Evolutionary conservation across 1,284 basidiomycete genomes (phyloP).

Genomic region (Moniliophthora roreri): DNA sequence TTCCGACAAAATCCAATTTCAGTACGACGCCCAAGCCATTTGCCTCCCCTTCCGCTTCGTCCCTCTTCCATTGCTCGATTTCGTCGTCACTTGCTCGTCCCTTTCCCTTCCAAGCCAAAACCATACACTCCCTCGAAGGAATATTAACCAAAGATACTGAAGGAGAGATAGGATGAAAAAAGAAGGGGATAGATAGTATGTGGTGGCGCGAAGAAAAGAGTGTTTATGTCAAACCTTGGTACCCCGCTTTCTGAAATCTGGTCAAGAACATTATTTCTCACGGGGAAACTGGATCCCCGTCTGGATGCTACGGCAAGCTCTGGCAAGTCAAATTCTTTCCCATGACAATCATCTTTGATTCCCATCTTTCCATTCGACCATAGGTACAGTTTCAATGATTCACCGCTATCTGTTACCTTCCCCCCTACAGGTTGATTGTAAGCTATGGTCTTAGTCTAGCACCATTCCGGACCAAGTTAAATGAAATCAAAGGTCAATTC

Average conservation of each 20-base stretch:
- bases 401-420: no score
- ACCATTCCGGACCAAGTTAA: no score
- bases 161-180: background rate
- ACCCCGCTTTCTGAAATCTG: background rate
- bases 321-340: background rate
- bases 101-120: background rate
- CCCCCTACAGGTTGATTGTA: no score
- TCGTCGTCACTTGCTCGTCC: background rate
- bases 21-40: background rate
- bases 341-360: no score
- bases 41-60: background rate
- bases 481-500: no score
- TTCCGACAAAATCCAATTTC: background rate
- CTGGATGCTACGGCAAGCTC: background rate
- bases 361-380: no score
- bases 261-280: background rate
- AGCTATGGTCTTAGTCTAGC: no score
- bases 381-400: no score
- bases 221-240: background rate
- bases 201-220: background rate
- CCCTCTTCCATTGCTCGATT: constrained; percentile 1
- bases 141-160: background rate
- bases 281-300: background rate
- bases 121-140: background rate
- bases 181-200: background rate